Evolutionary conservation across 495 filamentous ascomycete species (phyloP).

Genomic region (Achaetomiella virescens): DNA sequence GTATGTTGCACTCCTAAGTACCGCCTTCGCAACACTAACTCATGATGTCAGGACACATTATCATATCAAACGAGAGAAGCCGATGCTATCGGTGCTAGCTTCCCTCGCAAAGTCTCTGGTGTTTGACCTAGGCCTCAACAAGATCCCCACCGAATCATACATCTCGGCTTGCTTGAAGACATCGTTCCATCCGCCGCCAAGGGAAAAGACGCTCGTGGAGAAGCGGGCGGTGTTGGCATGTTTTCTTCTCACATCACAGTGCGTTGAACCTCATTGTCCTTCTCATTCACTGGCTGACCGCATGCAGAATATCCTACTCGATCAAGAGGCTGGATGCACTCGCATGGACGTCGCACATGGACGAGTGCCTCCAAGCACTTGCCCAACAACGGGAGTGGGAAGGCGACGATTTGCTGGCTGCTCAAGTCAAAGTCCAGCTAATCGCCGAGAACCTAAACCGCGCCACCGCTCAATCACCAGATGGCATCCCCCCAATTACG

Average conservation of each 20-base stretch:
- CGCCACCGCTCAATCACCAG: constrained; percentile 26
- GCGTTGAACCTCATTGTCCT: constrained; percentile 3
- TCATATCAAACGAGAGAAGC: constrained; percentile 26
- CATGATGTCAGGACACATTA: constrained; percentile 8
- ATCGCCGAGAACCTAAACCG: constrained; percentile 29
- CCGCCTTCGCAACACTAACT: background rate
- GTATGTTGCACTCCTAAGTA: constrained; percentile 17
- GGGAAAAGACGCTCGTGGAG: constrained; percentile 45
- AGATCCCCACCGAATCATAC: constrained; percentile 29
- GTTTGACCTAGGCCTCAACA: constrained; percentile 52
- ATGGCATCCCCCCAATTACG: constrained; percentile 33
- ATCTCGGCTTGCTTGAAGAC: constrained; percentile 13
- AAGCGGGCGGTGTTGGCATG: constrained; percentile 48
- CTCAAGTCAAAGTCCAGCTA: constrained; percentile 35
- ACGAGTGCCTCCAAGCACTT: constrained; percentile 43
- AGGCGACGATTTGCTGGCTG: constrained; percentile 46
- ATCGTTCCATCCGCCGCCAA: constrained; percentile 10
- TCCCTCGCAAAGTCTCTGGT: constrained; percentile 49
- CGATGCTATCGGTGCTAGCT: constrained; percentile 37
- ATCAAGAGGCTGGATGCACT: constrained; percentile 42
- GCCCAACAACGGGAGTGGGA: constrained; percentile 41
- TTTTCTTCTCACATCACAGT: constrained; percentile 49
- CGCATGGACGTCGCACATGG: constrained; percentile 48
- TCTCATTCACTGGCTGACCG: background rate
- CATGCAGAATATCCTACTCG: constrained; percentile 26